Evolutionary conservation across 768 basidiomycete species (phyloP), one percentile per base, ranked within the genome.

Genomic region (Tricholoma matsutake): DNA sequence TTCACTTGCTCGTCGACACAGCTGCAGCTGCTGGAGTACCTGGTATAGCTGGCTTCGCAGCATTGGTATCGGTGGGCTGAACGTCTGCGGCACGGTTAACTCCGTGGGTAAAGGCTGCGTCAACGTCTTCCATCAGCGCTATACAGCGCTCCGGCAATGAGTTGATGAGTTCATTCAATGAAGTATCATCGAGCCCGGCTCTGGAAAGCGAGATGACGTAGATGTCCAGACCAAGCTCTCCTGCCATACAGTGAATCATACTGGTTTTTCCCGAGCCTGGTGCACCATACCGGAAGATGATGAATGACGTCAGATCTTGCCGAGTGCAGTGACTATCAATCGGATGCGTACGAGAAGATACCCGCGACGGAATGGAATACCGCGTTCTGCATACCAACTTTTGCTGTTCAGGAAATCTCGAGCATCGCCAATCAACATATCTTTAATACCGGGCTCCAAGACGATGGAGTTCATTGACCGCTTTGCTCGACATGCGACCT

Each of bases 261-360:
- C 82, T 85, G 0, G 88, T 88, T 68, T 90, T 91, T 0, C 89
- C 89, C 3, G 86, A 83, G 10, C 88, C 88, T 3, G 88, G 88
- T 5, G 81, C 83, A 34, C 89, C 88, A 63, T 89, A 80, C 83
- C 85, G 61, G 3, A 34, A 32, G 39, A 49, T 39, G 20, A 37
- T 37, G 11, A 25, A 37, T 37, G 11, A 51, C 29, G 25, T 25
- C 22, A 28, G 28, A 32, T 7, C 29, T 31, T 20, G 37, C 13
- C 43, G 35, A 13, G 6, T 28, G 45, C 11, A 4, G 25, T 49
- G 25, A 49, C 4, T 49, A 29, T 57, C 55, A 43, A 47, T 43
- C 54, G 35, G 52, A 28, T 28, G 62, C 71, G 45, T 39, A 65
- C 69, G 14, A 89, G 76, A 29, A 88, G 79, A 66, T 87, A 88